These are phyloP conservation scores for Lantana camara DNA, from an alignment of 257 asterid species.

Conservation along the genomic window DNA sequence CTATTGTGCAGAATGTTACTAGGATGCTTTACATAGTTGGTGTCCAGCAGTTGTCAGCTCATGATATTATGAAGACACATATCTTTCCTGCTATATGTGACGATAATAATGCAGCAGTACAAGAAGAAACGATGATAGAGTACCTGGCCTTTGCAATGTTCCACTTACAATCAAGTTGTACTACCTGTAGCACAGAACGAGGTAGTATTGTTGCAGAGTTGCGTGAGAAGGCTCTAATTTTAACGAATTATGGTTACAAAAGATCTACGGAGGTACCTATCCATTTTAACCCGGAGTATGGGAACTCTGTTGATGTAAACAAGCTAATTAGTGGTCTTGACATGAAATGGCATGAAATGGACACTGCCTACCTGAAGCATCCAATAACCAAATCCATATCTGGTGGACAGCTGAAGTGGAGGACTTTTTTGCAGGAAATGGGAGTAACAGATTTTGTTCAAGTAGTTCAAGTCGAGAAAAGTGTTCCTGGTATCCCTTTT, in stretches of 20 bases:
- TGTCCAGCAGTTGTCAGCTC: constrained; percentile 83
- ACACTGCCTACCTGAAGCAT: constrained; percentile 61
- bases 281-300: constrained; percentile 71
- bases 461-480: constrained; percentile 61
- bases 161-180: constrained; percentile 81
- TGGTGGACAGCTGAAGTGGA: constrained; percentile 78
- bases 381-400: constrained; percentile 64
- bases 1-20: constrained; percentile 55
- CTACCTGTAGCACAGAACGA: constrained; percentile 61
- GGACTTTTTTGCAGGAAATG: constrained; percentile 71
- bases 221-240: constrained; percentile 57
- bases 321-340: constrained; percentile 58
- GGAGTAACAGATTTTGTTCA: constrained; percentile 88
- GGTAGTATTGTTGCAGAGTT: constrained; percentile 56
- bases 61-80: constrained; percentile 82
- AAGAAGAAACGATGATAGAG: constrained; percentile 69
- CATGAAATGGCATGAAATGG: constrained; percentile 76
- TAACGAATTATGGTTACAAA: constrained; percentile 78
- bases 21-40: constrained; percentile 84
- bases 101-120: constrained; percentile 40
- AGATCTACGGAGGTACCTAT: constrained; percentile 64
- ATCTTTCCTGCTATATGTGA: constrained; percentile 71
- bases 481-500: constrained; percentile 44
- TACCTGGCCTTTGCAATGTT: constrained; percentile 85
- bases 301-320: constrained; percentile 61